Percentiles rank a stretch among this genome's conserved stretches.
Conservation (phyloP, 2,329 filamentous ascomycete genomes). For the Geosmithia putterillii region DNA sequence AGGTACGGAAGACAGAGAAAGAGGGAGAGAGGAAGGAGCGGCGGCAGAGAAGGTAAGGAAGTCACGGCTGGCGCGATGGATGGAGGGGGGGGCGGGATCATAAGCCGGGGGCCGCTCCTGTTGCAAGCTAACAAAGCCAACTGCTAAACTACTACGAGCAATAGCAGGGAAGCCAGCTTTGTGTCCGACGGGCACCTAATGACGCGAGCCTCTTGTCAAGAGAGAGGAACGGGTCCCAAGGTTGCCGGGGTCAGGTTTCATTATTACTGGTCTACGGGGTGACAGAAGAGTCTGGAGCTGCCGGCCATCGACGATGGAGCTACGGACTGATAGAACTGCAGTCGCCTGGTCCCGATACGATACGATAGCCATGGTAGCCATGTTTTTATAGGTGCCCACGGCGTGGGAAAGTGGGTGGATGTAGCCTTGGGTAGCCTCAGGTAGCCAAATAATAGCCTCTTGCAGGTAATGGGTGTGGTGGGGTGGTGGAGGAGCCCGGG, state of each 20-base stretch:
- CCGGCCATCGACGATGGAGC: slow-evolving; percentile 3
- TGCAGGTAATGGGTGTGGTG: too few relatives aligned
- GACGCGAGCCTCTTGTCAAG: neutral
- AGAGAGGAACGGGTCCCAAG: neutral
- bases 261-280: neutral
- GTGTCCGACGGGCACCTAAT: neutral
- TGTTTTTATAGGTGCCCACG: neutral
- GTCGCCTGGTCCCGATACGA: too few relatives aligned
- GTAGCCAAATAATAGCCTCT: too few relatives aligned
- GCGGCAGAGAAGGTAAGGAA: neutral
- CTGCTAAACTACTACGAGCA: too few relatives aligned
- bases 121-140: neutral
- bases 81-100: neutral
- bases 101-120: neutral
- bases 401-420: neutral
- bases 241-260: neutral
- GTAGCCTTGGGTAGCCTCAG: too few relatives aligned
- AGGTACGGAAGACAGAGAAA: neutral
- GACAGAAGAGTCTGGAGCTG: neutral
- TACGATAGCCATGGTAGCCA: too few relatives aligned
- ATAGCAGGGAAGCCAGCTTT: too few relatives aligned
- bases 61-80: neutral
- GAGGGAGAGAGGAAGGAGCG: neutral
- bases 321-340: neutral
- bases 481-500: too few relatives aligned